Percentiles rank a stretch among this genome's conserved stretches.
phyloP scores from a whole-genome alignment of 805 yeast genomes.

The Yamadazyma paraphyllophila region DNA sequence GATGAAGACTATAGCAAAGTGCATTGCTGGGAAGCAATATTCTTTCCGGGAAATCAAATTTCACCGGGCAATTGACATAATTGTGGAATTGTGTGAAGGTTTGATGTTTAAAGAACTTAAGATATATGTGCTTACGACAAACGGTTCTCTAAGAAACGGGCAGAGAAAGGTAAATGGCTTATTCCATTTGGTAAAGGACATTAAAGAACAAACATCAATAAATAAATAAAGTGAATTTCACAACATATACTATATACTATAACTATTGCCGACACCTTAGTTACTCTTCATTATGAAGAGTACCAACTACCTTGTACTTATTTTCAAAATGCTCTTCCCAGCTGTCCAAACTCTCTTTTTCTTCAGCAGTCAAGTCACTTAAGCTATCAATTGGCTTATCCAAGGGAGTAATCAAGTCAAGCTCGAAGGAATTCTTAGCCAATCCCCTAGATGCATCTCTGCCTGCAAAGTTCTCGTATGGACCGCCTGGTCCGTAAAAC shows the following conservation, averaged over 20 bases:
- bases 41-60: no score
- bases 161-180: no score
- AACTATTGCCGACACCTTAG: neutral
- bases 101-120: no score
- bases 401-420: slow-evolving; percentile 58
- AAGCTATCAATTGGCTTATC: slow-evolving; percentile 78
- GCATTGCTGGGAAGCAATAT: no score
- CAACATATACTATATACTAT: neutral
- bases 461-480: slow-evolving; percentile 92
- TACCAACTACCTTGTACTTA: slow-evolving; percentile 82
- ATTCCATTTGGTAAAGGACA: no score
- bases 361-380: slow-evolving; percentile 56
- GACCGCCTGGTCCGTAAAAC: slow-evolving; percentile 95
- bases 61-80: no score
- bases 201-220: no score
- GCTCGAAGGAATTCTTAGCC: slow-evolving; percentile 83
- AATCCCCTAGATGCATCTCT: slow-evolving; percentile 93
- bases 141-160: no score
- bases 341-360: slow-evolving; percentile 65
- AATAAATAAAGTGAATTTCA: no score
- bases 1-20: no score
- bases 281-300: slow-evolving; percentile 9
- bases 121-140: no score
- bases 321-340: slow-evolving; percentile 83
- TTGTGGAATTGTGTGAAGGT: no score